Evolutionary conservation across 2,329 filamentous ascomycete genomes (phyloP).

Genomic region (Trichoderma cornu-damae): DNA sequence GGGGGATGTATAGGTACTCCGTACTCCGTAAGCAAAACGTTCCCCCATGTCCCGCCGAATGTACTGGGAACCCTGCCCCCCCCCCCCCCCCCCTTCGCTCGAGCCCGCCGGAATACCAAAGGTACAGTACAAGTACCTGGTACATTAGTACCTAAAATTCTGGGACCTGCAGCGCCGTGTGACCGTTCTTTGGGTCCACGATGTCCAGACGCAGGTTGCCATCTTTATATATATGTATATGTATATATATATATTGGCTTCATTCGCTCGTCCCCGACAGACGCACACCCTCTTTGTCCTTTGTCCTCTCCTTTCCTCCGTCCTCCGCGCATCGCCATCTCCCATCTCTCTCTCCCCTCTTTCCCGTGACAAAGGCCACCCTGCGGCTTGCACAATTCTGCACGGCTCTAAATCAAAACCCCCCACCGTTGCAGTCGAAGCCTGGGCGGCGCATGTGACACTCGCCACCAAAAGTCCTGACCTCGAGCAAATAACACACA

Average conservation of each 20-base stretch:
- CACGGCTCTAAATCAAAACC: background rate
- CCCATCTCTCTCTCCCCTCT: background rate
- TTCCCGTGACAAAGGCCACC: background rate
- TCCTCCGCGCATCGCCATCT: background rate
- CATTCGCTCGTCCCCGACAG: too few relatives aligned
- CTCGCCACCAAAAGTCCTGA: constrained; percentile 5
- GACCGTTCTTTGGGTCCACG: background rate
- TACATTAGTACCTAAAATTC: too few relatives aligned
- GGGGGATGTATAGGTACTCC: too few relatives aligned
- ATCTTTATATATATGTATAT: too few relatives aligned
- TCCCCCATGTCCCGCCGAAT: too few relatives aligned
- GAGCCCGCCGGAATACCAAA: too few relatives aligned
- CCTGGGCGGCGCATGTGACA: constrained; percentile 12
- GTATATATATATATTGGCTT: background rate
- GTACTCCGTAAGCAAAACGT: too few relatives aligned
- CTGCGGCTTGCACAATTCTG: background rate
- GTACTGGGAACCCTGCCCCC: background rate
- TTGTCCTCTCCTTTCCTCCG: background rate
- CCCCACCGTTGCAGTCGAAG: background rate
- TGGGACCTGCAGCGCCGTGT: too few relatives aligned
- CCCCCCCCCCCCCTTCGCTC: too few relatives aligned
- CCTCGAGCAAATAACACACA: constrained; percentile 3
- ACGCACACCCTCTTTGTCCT: background rate
- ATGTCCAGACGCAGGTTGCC: too few relatives aligned
- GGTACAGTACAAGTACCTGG: too few relatives aligned